Percentiles rank a stretch among this genome's conserved stretches.
These are phyloP conservation scores for Diatrype stigma DNA, from an alignment of 2,329 filamentous ascomycete genomes.

Conservation along the genomic window DNA sequence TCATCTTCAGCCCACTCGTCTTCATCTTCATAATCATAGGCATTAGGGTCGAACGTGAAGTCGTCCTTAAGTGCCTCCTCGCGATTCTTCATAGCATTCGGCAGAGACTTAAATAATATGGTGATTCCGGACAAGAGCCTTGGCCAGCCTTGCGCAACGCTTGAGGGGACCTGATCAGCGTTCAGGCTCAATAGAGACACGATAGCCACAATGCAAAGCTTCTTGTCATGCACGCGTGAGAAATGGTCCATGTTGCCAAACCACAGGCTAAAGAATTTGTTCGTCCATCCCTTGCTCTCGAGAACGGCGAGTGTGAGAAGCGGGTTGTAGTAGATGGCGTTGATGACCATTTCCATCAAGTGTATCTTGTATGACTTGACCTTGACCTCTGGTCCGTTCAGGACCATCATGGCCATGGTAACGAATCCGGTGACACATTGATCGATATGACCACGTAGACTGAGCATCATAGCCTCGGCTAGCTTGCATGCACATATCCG, in stretches of 20 bases:
- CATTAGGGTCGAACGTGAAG: slow-evolving; percentile 62
- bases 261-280: slow-evolving; percentile 98
- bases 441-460: slow-evolving; percentile 82
- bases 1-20: slow-evolving; percentile 83
- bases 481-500: slow-evolving; percentile 97
- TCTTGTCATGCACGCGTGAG: slow-evolving; percentile 95
- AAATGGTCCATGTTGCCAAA: slow-evolving; percentile 95
- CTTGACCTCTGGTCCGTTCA: slow-evolving; percentile 72
- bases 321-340: slow-evolving; percentile 96
- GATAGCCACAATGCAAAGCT: slow-evolving; percentile 93
- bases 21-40: slow-evolving; percentile 63
- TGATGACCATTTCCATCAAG: slow-evolving; percentile 98
- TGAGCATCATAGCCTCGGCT: slow-evolving; percentile 95
- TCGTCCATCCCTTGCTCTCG: slow-evolving; percentile 92
- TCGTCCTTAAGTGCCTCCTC: slow-evolving; percentile 91
- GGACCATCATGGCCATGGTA: slow-evolving; percentile 78
- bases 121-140: slow-evolving; percentile 83
- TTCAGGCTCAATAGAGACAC: slow-evolving; percentile 76
- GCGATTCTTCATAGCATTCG: slow-evolving; percentile 81
- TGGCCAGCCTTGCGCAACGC: slow-evolving; percentile 93
- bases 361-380: slow-evolving; percentile 94
- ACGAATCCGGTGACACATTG: slow-evolving; percentile 87
- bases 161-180: slow-evolving; percentile 79
- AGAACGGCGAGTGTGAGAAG: slow-evolving; percentile 77
- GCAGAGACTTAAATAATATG: slow-evolving; percentile 85